Conservation (phyloP, 352 stramenopile species). For the Globisporangium splendens region DNA sequence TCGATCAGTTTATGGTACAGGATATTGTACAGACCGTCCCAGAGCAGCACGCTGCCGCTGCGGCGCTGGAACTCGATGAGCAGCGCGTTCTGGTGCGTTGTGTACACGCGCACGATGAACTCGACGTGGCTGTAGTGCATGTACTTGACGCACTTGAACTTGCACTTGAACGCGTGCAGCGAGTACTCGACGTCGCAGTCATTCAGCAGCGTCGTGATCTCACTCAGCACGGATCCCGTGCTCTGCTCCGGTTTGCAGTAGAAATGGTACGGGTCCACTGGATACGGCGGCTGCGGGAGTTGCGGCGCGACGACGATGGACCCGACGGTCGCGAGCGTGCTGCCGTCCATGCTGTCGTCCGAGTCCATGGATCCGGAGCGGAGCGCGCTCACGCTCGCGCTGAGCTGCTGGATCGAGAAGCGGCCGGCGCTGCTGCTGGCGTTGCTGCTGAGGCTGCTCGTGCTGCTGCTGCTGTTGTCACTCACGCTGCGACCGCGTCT, state of each 20-base stretch:
- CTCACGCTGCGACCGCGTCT: conserved; percentile 48
- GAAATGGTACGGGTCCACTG: conserved; percentile 81
- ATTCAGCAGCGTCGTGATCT: conserved; percentile 46
- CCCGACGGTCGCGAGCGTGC: conserved; percentile 16
- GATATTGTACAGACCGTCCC: conserved; percentile 78
- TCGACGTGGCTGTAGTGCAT: conserved; percentile 83
- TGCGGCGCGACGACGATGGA: conserved; percentile 37
- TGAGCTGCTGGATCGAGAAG: conserved; percentile 49
- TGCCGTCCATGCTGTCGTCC: conserved; percentile 40
- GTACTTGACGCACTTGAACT: conserved; percentile 87
- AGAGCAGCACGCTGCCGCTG: conserved; percentile 68
- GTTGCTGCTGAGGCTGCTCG: conserved; percentile 42
- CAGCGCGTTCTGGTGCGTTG: conserved; percentile 28
- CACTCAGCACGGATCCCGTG: conserved; percentile 31
- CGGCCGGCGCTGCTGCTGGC: conserved; percentile 8
- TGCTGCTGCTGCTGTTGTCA: conserved; percentile 65
- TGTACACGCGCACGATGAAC: conserved; percentile 73
- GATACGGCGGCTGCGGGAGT: conserved; percentile 64
- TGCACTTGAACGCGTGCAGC: conserved; percentile 73
- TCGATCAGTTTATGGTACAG: conserved; percentile 55
- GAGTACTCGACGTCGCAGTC: conserved; percentile 65
- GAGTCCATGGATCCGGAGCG: conserved; percentile 24
- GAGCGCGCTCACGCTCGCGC: conserved; percentile 17
- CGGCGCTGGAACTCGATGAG: conserved; percentile 78
- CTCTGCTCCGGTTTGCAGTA: conserved; percentile 40